Evolutionary conservation across 2,329 filamentous ascomycete genomes (phyloP), one percentile per base, ranked within the genome.

Genomic region (Chrysosporium queenslandicum): DNA sequence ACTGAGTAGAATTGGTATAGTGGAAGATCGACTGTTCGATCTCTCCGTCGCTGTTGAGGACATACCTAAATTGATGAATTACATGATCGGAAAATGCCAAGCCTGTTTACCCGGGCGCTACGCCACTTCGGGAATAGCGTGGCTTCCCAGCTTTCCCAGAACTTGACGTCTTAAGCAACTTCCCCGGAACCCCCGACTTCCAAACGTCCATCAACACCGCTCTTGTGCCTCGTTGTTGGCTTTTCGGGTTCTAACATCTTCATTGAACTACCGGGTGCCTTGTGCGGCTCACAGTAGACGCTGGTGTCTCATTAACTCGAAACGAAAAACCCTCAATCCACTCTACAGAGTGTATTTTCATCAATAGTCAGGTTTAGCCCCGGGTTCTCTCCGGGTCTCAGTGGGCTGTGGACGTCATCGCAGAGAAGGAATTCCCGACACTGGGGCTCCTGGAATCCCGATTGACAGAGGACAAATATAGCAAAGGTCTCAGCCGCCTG

Each of bases 321-420:
- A 14, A 20, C 7, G 3, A 18, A 18, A 11, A 23, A 4, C 25
- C 18, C 20, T 30, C n/a, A n/a, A n/a, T n/a, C n/a, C n/a, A n/a
- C n/a, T n/a, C n/a, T n/a, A n/a, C n/a, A n/a, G n/a, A n/a, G n/a
- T n/a, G n/a, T n/a, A n/a, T n/a, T n/a, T n/a, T n/a, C n/a, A n/a
- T n/a, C n/a, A 30, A 3, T 11, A 12, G 12, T 8, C 6, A 2
- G 21, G 3, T 5, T 11, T 32, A 23, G 16, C 27, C 11, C 16
- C 36, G 37, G 25, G 34, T 9, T 20, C 27, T 30, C 9, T 32
- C 42, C 42, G 16, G 25, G n/a, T n/a, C n/a, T n/a, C n/a, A n/a
- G n/a, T 21, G 27, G n/a, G 12, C 34, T 25, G 46, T 42, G 27
- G 39, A 50, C 36, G 47, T 50, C 47, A 50, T 50, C 47, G 34